These are phyloP conservation scores for Colletotrichum acutatum DNA, from an alignment of 2,329 filamentous ascomycete genomes.

Conservation along the genomic window DNA sequence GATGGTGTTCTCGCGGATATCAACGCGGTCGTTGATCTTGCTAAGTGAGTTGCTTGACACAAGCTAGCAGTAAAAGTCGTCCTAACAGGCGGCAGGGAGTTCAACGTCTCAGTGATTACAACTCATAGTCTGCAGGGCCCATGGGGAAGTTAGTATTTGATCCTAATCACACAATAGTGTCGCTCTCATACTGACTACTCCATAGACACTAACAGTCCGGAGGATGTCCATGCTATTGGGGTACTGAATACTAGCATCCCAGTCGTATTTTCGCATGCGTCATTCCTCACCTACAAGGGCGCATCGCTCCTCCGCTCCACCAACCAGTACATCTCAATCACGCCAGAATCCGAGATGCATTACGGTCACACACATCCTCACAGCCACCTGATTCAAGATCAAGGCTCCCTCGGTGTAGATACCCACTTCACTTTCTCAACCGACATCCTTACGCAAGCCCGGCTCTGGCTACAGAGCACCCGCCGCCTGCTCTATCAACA, in stretches of 20 bases:
- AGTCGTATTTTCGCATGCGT: slow-evolving; percentile 63
- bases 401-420: slow-evolving; percentile 64
- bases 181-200: neutral
- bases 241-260: slow-evolving; percentile 57
- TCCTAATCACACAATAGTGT: neutral
- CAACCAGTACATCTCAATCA: slow-evolving; percentile 66
- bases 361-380: slow-evolving; percentile 63
- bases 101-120: slow-evolving; percentile 57
- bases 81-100: slow-evolving; percentile 39
- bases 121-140: slow-evolving; percentile 54
- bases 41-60: slow-evolving; percentile 40
- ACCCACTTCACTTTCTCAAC: slow-evolving; percentile 63
- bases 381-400: slow-evolving; percentile 57
- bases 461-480: slow-evolving; percentile 62
- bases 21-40: slow-evolving; percentile 45
- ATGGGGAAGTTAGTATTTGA: slow-evolving; percentile 46
- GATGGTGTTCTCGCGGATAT: slow-evolving; percentile 42
- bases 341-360: slow-evolving; percentile 69
- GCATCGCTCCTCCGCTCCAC: slow-evolving; percentile 55
- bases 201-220: slow-evolving; percentile 49
- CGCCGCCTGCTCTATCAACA: slow-evolving; percentile 52
- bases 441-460: slow-evolving; percentile 63
- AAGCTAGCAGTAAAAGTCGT: neutral
- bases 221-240: slow-evolving; percentile 47
- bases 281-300: slow-evolving; percentile 53